These are phyloP conservation scores for Candida namnaoensis DNA, from an alignment of 805 yeast genomes.

Conservation along the genomic window DNA sequence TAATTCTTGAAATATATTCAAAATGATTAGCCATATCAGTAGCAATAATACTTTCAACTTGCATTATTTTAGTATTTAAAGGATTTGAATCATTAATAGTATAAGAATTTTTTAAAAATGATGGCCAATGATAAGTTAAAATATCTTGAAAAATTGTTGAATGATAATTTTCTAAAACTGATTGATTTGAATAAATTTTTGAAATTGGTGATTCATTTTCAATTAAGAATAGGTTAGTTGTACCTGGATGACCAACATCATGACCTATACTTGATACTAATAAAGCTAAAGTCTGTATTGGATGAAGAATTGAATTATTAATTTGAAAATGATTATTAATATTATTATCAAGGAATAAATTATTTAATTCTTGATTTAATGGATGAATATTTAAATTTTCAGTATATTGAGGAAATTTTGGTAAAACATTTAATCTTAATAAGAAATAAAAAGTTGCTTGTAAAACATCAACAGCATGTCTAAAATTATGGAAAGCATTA, in stretches of 20 bases:
- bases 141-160: slow-evolving; percentile 50
- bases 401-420: slow-evolving; percentile 12
- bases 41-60: slow-evolving; percentile 47
- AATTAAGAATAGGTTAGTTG: slow-evolving; percentile 69
- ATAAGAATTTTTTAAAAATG: slow-evolving; percentile 13
- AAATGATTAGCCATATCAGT: slow-evolving; percentile 94
- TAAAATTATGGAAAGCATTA: slow-evolving; percentile 89
- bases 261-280: slow-evolving; percentile 86
- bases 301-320: slow-evolving; percentile 14
- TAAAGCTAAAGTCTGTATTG: slow-evolving; percentile 46
- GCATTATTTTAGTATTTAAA: slow-evolving; percentile 16
- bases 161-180: slow-evolving; percentile 82
- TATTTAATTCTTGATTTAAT: neutral
- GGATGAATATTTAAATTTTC: slow-evolving; percentile 10
- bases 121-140: slow-evolving; percentile 44
- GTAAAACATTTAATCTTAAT: slow-evolving; percentile 16
- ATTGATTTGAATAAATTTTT: slow-evolving; percentile 47
- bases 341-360: neutral
- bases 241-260: slow-evolving; percentile 95
- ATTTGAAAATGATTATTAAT: neutral
- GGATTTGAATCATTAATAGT: slow-evolving; percentile 4
- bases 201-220: slow-evolving; percentile 57
- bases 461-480: slow-evolving; percentile 92
- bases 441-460: slow-evolving; percentile 78
- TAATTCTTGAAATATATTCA: slow-evolving; percentile 52